Percentiles rank a stretch among this genome's conserved stretches.
These are phyloP conservation scores for Camelina sativa DNA, from an alignment of 345 rosid species.

Conservation along the genomic window DNA sequence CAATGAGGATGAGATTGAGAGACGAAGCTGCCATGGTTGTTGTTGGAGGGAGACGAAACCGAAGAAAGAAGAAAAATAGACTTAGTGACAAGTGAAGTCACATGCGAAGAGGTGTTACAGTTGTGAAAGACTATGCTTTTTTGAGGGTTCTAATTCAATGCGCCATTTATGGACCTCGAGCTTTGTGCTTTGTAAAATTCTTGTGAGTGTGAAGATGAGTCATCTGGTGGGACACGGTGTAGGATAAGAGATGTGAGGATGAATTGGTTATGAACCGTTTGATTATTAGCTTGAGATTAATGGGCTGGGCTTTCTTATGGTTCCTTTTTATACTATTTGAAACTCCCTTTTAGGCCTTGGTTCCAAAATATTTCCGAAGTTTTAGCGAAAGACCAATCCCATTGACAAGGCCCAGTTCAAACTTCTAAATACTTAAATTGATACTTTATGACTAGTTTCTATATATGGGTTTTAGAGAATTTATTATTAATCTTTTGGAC, in stretches of 20 bases:
- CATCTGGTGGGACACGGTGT: slow-evolving; percentile 34
- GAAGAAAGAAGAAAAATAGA: not conserved
- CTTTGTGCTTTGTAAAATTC: slow-evolving; percentile 17
- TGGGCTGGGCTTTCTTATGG: slow-evolving; percentile 22
- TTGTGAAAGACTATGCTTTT: slow-evolving; percentile 39
- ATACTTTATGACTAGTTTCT: too few relatives aligned
- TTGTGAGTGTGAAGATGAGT: slow-evolving; percentile 21
- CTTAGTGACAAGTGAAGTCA: slow-evolving; percentile 31
- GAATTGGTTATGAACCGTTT: slow-evolving; percentile 31
- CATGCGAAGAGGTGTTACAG: slow-evolving; percentile 54
- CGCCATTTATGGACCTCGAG: slow-evolving; percentile 48
- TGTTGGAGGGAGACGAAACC: slow-evolving; percentile 16
- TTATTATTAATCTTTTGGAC: too few relatives aligned
- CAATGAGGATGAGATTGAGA: slow-evolving; percentile 24
- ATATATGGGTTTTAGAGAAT: too few relatives aligned
- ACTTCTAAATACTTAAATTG: not conserved
- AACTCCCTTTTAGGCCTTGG: too few relatives aligned
- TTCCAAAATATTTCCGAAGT: too few relatives aligned
- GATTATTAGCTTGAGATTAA: slow-evolving; percentile 9
- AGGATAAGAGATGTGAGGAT: slow-evolving; percentile 22
- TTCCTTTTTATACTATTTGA: too few relatives aligned
- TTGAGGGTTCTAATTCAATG: slow-evolving; percentile 44
- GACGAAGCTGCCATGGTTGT: slow-evolving; percentile 24
- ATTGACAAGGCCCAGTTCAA: not conserved
- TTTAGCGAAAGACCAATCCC: not conserved